phyloP scores from a whole-genome alignment of 2,329 filamentous ascomycete species.

The Colletotrichum horii region DNA sequence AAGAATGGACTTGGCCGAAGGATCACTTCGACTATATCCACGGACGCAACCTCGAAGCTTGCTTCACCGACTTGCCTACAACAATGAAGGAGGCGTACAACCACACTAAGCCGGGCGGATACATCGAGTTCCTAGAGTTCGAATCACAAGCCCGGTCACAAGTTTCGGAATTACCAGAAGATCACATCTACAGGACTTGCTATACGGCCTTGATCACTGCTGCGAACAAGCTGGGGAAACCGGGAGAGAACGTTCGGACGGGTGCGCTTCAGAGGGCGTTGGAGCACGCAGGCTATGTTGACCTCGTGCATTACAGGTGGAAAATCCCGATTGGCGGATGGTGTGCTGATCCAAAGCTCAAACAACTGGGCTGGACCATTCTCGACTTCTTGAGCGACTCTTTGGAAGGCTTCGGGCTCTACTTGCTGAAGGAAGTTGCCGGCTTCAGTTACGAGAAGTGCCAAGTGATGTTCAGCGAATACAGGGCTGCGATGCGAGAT shows the following conservation, averaged over 20 bases:
- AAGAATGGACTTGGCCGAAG: constrained; percentile 45
- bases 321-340: constrained; percentile 23
- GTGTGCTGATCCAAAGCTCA: constrained; percentile 15
- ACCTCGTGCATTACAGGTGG: constrained; percentile 12
- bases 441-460: constrained; percentile 31
- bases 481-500: constrained; percentile 16
- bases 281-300: constrained; percentile 27
- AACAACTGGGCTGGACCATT: constrained; percentile 22
- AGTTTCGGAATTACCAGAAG: background rate
- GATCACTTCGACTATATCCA: constrained; percentile 64
- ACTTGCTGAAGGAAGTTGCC: constrained; percentile 31
- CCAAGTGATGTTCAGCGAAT: constrained; percentile 25
- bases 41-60: constrained; percentile 62
- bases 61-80: constrained; percentile 59
- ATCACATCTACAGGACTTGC: constrained; percentile 24
- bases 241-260: constrained; percentile 31
- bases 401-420: constrained; percentile 31
- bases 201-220: constrained; percentile 33
- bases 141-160: constrained; percentile 24
- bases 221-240: constrained; percentile 32
- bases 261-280: constrained; percentile 23
- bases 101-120: constrained; percentile 50
- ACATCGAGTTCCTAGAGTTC: constrained; percentile 33
- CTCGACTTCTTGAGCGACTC: constrained; percentile 26
- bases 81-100: constrained; percentile 56